Evolutionary conservation across 805 yeast genomes (phyloP).

Genomic region (Allodekkera sacchari): DNA sequence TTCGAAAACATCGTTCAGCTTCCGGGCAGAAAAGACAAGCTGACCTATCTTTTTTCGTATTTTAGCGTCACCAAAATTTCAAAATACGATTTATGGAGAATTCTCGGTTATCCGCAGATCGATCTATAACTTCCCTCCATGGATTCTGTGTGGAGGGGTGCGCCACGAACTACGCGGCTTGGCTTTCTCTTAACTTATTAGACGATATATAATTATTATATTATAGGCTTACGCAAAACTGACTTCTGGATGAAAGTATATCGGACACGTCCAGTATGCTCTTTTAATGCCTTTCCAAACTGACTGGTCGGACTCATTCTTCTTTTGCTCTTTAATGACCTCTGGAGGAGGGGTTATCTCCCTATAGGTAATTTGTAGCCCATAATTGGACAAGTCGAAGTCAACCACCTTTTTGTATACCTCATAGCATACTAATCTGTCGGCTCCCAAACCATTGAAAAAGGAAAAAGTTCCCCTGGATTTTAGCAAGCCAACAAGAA

Average conservation of each 20-base stretch:
- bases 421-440: slow-evolving; percentile 64
- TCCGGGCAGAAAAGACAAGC: too few relatives aligned
- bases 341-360: slow-evolving; percentile 39
- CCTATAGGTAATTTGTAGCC: slow-evolving; percentile 54
- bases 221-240: slow-evolving; percentile 33
- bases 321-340: slow-evolving; percentile 27
- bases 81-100: too few relatives aligned
- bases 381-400: slow-evolving; percentile 71
- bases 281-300: slow-evolving; percentile 58
- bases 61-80: too few relatives aligned
- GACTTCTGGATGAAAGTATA: slow-evolving; percentile 59
- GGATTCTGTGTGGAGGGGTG: too few relatives aligned
- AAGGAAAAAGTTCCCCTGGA: slow-evolving; percentile 83
- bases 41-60: too few relatives aligned
- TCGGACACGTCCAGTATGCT: slow-evolving; percentile 63
- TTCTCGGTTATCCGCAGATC: too few relatives aligned
- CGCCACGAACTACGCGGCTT: too few relatives aligned
- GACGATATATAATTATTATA: too few relatives aligned
- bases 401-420: slow-evolving; percentile 80
- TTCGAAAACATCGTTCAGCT: slow-evolving; percentile 40
- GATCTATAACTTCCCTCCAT: too few relatives aligned
- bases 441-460: slow-evolving; percentile 88
- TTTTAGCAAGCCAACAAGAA: slow-evolving; percentile 71
- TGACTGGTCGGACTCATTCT: slow-evolving; percentile 27
- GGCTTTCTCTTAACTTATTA: too few relatives aligned